Evolutionary conservation across 768 basidiomycete species (phyloP), one percentile per base, ranked within the genome.

Genomic region (Kwoniella bestiolae): DNA sequence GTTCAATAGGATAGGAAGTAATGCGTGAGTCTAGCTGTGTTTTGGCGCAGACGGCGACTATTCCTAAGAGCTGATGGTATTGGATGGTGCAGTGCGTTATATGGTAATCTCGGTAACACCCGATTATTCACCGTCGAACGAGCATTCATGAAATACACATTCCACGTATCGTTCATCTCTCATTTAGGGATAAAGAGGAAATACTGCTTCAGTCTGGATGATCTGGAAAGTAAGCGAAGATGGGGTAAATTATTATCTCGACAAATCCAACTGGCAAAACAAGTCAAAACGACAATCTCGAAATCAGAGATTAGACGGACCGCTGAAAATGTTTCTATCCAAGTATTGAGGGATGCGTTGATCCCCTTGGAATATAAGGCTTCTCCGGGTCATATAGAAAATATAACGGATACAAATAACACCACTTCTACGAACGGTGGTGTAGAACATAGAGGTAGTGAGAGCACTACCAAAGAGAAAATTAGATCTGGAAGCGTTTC

Each of bases 71-170:
- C 52, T 34, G 12, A 55, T 3, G 14, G 26, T 14, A 28, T 34
- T n/a, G n/a, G n/a, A 21, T 25, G 18, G 3, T n/a, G 6, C 47
- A 79, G 78, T 23, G 47, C 70, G 49, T 84, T 87, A 60, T 98
- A 97, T 79, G 83, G 88, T 1, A 90, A 91, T 29, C 83, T 98
- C 32, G 90, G 93, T 16, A 83, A 90, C 60, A 92, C 89, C 78
- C 89, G 86, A 71, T 84, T 88, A 5, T 84, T 98, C 72, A 63
- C 66, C 11, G 51, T 80, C 41, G 74, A 75, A 49, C 59, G 79
- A n/a, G 89, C 92, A 0, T 97, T 97, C 83, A 97, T 97, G 95
- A 87, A 89, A 64, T 91, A 97, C 78, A 96, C 94, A 0, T 94
- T 98, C 85, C 92, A 96, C 79, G 82, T 97, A 34, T 89, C 92